Percentiles rank a stretch among this genome's conserved stretches.
Conservation (phyloP, 306 rosid species). For the Potentilla sterilis region DNA sequence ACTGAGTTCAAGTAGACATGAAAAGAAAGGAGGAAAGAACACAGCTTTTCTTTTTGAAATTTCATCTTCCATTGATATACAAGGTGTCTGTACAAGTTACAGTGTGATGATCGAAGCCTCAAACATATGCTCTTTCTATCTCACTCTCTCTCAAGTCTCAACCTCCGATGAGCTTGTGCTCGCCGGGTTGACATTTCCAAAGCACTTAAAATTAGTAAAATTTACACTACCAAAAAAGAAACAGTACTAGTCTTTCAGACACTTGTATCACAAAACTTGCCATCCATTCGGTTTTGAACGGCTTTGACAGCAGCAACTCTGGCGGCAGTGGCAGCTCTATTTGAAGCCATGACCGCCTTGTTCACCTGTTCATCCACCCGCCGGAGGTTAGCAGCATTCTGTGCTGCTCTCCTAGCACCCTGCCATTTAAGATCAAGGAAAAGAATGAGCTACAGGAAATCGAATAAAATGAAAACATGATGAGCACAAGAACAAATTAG, state of each 20-base stretch:
- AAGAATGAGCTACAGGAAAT: not conserved
- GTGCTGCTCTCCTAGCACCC: conserved; percentile 83
- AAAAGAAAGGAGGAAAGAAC: not conserved
- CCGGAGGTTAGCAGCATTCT: conserved; percentile 59
- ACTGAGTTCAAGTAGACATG: conserved; percentile 8
- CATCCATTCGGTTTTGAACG: conserved; percentile 90
- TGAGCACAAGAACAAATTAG: not conserved
- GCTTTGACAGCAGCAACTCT: conserved; percentile 99
- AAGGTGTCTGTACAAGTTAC: conserved; percentile 73
- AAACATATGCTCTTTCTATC: conserved; percentile 24
- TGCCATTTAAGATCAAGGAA: conserved; percentile 29
- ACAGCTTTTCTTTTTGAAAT: conserved; percentile 14
- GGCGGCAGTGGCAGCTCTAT: conserved; percentile 88
- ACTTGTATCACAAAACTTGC: conserved; percentile 68
- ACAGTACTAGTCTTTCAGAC: conserved; percentile 40
- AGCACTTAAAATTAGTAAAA: conserved; percentile 51
- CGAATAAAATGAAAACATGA: not conserved
- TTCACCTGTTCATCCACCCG: conserved; percentile 75
- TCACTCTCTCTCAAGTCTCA: conserved; percentile 27
- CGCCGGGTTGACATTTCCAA: conserved; percentile 64
- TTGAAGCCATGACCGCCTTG: conserved; percentile 78
- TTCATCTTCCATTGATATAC: conserved; percentile 61
- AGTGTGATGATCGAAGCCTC: conserved; percentile 49
- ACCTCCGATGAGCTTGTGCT: conserved; percentile 74
- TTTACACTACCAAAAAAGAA: conserved; percentile 53